A percentile compares a stretch with the other conserved stretches of the same genome.
phyloP scores from a whole-genome alignment of 768 basidiomycete genomes.

The Heimioporus sp. region DNA sequence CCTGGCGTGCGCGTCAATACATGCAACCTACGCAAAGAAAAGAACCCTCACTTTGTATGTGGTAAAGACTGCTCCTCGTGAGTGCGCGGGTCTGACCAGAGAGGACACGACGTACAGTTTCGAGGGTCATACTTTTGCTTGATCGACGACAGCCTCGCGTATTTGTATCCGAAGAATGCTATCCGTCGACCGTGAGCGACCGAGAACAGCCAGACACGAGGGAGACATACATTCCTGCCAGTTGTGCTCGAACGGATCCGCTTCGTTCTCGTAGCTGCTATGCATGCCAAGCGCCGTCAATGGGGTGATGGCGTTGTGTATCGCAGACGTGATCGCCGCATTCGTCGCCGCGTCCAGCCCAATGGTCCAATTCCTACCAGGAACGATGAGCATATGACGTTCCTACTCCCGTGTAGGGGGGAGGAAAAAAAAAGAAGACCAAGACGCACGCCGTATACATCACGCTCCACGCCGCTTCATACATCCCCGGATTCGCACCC shows the following conservation, averaged over 20 bases:
- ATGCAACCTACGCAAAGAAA: too few species aligned
- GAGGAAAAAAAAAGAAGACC: not conserved
- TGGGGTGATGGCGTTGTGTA: too few species aligned
- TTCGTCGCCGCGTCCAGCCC: too few species aligned
- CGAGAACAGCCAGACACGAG: too few species aligned
- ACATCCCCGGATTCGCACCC: constrained; percentile 16
- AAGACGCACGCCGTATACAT: constrained; percentile 11
- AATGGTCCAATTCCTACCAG: too few species aligned
- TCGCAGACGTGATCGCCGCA: too few species aligned
- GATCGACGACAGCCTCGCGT: constrained; percentile 12
- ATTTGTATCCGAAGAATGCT: constrained; percentile 25
- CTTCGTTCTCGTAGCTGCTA: too few species aligned
- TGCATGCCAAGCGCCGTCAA: too few species aligned
- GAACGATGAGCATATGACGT: too few species aligned
- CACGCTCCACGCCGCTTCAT: constrained; percentile 12
- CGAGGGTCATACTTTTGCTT: constrained; percentile 21
- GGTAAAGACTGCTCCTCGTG: constrained; percentile 7
- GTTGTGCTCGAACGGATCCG: too few species aligned
- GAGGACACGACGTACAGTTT: constrained; percentile 12
- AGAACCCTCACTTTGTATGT: constrained; percentile 13
- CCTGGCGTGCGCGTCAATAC: not conserved
- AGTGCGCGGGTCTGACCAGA: not conserved
- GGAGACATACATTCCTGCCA: not conserved
- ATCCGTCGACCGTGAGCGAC: too few species aligned
- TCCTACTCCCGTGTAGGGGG: too few species aligned